phyloP scores from a whole-genome alignment of 306 rosid species.

The Casuarina equisetifolia region DNA sequence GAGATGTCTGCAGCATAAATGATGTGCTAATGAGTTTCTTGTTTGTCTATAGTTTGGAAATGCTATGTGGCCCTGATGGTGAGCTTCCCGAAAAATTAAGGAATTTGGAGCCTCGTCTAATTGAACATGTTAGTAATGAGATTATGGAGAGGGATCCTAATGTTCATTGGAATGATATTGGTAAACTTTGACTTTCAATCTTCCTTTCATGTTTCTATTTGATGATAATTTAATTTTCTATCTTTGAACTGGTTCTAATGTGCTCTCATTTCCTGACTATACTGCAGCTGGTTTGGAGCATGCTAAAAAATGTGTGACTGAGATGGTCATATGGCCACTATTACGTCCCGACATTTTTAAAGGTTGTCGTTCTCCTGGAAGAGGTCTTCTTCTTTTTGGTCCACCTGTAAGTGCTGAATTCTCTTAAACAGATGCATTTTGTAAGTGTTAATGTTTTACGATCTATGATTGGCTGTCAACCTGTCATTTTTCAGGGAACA shows the following conservation, averaged over 20 bases:
- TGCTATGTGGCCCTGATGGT: conserved; percentile 91
- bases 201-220: conserved; percentile 26
- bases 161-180: conserved; percentile 84
- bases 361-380: conserved; percentile 96
- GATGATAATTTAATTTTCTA: conserved; percentile 13
- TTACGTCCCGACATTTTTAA: conserved; percentile 83
- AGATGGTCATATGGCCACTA: conserved; percentile 93
- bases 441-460: conserved; percentile 21
- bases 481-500: conserved; percentile 64
- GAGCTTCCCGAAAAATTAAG: conserved; percentile 98
- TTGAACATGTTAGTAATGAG: conserved; percentile 95
- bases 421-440: conserved; percentile 19
- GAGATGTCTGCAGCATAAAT: conserved; percentile 19
- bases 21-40: conserved; percentile 27
- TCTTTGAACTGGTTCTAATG: conserved; percentile 28
- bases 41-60: conserved; percentile 65
- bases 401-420: conserved; percentile 76
- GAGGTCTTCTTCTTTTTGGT: conserved; percentile 95
- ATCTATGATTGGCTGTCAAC: conserved; percentile 21
- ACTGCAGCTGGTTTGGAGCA: conserved; percentile 82
- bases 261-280: conserved; percentile 16
- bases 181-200: conserved; percentile 42
- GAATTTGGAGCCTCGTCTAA: conserved; percentile 94
- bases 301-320: conserved; percentile 80
- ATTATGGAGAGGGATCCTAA: conserved; percentile 93